These are phyloP conservation scores for Pichia sp. DNA, from an alignment of 1,139 yeast genomes.

Conservation along the genomic window DNA sequence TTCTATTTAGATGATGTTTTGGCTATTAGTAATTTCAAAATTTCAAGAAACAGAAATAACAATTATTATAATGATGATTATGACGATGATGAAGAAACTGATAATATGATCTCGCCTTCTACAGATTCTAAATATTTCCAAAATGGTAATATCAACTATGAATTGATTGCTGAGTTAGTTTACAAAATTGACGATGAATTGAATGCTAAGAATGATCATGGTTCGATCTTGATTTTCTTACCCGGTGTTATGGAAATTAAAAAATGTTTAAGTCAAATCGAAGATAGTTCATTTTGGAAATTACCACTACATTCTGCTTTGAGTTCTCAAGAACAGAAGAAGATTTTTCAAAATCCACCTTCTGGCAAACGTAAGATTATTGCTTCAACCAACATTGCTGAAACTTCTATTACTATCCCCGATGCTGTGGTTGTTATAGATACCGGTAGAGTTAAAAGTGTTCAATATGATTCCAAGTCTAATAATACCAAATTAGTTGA, in stretches of 20 bases:
- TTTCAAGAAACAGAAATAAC: slow-evolving; percentile 27
- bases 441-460: slow-evolving; percentile 79
- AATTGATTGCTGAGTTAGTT: slow-evolving; percentile 60
- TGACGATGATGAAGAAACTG: slow-evolving; percentile 2
- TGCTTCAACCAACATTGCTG: slow-evolving; percentile 82
- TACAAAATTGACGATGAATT: slow-evolving; percentile 50
- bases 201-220: slow-evolving; percentile 42
- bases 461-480: slow-evolving; percentile 63
- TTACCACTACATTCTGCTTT: slow-evolving; percentile 89
- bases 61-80: slow-evolving; percentile 3
- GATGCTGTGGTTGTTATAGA: slow-evolving; percentile 94
- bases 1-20: slow-evolving; percentile 67
- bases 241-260: slow-evolving; percentile 93
- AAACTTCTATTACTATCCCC: slow-evolving; percentile 70
- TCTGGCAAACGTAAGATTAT: slow-evolving; percentile 67
- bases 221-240: slow-evolving; percentile 80
- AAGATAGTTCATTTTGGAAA: slow-evolving; percentile 34
- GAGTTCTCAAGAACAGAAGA: slow-evolving; percentile 76
- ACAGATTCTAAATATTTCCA: slow-evolving; percentile 65
- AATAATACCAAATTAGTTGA: slow-evolving; percentile 75
- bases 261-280: slow-evolving; percentile 44
- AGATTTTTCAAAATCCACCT: slow-evolving; percentile 60
- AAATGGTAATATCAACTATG: slow-evolving; percentile 70
- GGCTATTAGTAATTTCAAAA: slow-evolving; percentile 50
- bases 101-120: slow-evolving; percentile 47